Evolutionary conservation across 345 rosid species (phyloP), one percentile per base, ranked within the genome.

Genomic region (Kernera saxatilis): DNA sequence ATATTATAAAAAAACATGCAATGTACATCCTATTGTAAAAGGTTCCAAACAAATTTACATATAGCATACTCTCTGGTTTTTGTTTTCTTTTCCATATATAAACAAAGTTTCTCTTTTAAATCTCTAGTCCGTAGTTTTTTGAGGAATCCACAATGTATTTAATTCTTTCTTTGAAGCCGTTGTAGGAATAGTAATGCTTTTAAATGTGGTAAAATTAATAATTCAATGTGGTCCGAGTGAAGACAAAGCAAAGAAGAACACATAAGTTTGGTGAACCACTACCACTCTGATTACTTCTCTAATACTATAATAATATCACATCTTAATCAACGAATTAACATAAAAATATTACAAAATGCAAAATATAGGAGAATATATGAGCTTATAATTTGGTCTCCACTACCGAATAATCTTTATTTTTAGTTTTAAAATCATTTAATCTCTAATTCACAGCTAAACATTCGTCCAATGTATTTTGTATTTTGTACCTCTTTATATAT

Each of bases 221-320:
- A 51, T 12, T 51, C 2, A 17, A 26, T 7, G 61, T 19, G 61
- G 72, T 67, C 52, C 22, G 32, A 3, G 21, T 40, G 62, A 67
- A 43, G 72, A 29, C 52, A 41, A 55, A 68, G 55, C 54, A 54
- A 19, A 68, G 21, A 45, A 36, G 30, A 64, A 54, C 53, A 17
- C 23, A 40, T 4, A 37, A 64, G 45, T 21, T 48, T 64, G 57
- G 69, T n/a, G n/a, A n/a, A n/a, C n/a, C n/a, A n/a, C n/a, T n/a
- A n/a, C n/a, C n/a, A n/a, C n/a, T n/a, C n/a, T n/a, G n/a, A n/a
- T n/a, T n/a, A 15, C 19, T 48, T 64, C 30, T 32, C n/a, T 46
- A 45, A 8, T 17, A n/a, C n/a, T n/a, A n/a, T n/a, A 17, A 17
- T 29, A 30, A 8, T 29, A 27, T n/a, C 22, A 53, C 39, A 53